Evolutionary conservation across 495 filamentous ascomycete species (phyloP), one percentile per base, ranked within the genome.

Genomic region (Penicillium alfredii): DNA sequence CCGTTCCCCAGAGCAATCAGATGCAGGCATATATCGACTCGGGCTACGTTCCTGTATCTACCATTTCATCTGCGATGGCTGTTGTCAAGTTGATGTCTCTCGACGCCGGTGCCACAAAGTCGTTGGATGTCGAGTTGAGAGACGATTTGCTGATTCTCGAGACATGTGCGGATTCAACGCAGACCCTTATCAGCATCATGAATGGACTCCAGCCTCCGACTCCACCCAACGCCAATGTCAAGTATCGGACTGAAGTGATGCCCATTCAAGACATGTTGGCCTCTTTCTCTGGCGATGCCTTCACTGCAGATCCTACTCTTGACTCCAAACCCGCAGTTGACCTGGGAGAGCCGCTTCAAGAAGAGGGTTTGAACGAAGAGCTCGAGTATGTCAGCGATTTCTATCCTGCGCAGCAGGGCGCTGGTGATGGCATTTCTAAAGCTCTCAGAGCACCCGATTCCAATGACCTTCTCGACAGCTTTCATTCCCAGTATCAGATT

Each of bases 131-230:
- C 3, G 85, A 94, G 42, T 47, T 96, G 6, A 76, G 74, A 26
- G 86, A 93, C 53, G 84, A 92, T 52, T 69, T 99, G 2, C 69
- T 97, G 17, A 79, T 99, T 14, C 68, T 99, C 10, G 93, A 99
- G 55, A 86, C 88, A 3, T 97, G 93, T 53, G 92, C 93, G 10
- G 93, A 99, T 60, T 97, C 93, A 7, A 97, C 92, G 0, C 88
- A 94, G 50, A 97, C 93, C 1, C 73, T 99, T 3, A 80, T 93
- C 33, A 77, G 72, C 10, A 75, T 92, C 39, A 55, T 92, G 25
- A 87, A 85, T 51, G 88, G 81, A 0, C 72, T 99, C 4, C 78
- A 77, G 8, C 92, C 89, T 14, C 92, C 93, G 3, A 75, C 76
- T 5, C 80, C 86, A 1, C 88, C 88, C 6, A 86, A 75, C 47